phyloP scores from a whole-genome alignment of 345 rosid species.

The Corchorus olitorius region DNA sequence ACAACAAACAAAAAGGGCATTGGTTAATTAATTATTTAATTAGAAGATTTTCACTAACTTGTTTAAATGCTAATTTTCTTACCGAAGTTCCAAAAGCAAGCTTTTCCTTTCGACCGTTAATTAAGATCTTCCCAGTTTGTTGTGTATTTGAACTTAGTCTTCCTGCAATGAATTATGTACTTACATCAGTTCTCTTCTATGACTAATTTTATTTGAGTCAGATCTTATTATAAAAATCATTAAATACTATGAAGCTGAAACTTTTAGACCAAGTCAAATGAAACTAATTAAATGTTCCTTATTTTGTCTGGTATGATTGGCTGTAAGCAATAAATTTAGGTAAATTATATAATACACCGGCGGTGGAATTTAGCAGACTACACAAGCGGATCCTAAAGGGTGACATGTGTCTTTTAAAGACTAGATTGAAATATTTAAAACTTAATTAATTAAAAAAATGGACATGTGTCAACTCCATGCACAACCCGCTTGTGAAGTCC shows the following conservation, averaged over 20 bases:
- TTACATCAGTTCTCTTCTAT: no score
- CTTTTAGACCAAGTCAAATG: background rate
- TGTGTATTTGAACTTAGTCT: conserved; percentile 37
- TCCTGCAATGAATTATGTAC: conserved; percentile 25
- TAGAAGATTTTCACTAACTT: background rate
- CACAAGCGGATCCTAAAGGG: no score
- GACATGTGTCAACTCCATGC: no score
- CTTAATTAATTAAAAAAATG: no score
- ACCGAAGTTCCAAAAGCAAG: conserved; percentile 62
- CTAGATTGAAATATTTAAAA: no score
- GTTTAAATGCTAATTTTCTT: conserved; percentile 1
- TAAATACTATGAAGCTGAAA: background rate
- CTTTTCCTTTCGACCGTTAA: conserved; percentile 46
- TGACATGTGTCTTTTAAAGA: no score
- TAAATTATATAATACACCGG: no score
- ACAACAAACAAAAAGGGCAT: background rate
- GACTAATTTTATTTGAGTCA: no score
- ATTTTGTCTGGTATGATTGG: no score
- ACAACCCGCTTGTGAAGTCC: no score
- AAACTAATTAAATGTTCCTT: background rate
- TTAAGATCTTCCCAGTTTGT: conserved; percentile 44
- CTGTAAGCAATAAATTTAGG: background rate
- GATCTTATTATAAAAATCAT: no score
- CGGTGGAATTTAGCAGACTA: no score
- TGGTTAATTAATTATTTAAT: background rate